Percentiles rank a stretch among this genome's conserved stretches.
phyloP scores from a whole-genome alignment of 495 filamentous ascomycete species.

The Lophiostoma macrostomum region DNA sequence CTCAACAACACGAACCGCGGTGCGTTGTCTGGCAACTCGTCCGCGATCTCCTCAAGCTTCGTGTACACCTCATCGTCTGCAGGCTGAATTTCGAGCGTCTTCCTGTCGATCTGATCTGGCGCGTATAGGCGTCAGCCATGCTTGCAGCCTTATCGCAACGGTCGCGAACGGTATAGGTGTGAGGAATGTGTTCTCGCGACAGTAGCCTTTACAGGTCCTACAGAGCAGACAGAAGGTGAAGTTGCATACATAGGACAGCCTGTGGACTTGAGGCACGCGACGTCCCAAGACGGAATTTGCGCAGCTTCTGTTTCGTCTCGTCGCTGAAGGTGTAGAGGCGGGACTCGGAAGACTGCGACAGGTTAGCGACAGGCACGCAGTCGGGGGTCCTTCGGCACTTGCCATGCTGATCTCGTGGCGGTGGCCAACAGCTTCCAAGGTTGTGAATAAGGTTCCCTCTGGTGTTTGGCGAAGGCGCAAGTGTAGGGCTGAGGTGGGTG shows the following conservation, averaged over 20 bases:
- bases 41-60: conserved; percentile 70
- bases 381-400: neutral
- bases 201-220: neutral
- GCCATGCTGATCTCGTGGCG: too few species aligned
- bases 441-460: neutral
- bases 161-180: conserved; percentile 7
- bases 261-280: conserved; percentile 84
- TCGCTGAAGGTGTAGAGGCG: conserved; percentile 90
- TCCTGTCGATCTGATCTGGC: conserved; percentile 81
- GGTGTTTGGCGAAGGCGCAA: neutral
- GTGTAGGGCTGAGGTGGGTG: conserved; percentile 24
- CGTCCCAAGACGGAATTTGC: conserved; percentile 88
- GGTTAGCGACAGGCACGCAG: conserved; percentile 6
- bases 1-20: conserved; percentile 87
- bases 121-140: conserved; percentile 30
- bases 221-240: conserved; percentile 1
- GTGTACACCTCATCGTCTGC: conserved; percentile 76
- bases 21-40: conserved; percentile 89
- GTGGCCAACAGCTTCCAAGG: neutral
- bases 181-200: conserved; percentile 1
- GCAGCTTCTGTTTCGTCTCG: conserved; percentile 79
- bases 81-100: conserved; percentile 76
- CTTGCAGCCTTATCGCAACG: conserved; percentile 2
- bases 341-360: conserved; percentile 68
- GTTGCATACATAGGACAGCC: conserved; percentile 84